Evolutionary conservation across 306 rosid species (phyloP).

Genomic region (Crataegus laevigata): DNA sequence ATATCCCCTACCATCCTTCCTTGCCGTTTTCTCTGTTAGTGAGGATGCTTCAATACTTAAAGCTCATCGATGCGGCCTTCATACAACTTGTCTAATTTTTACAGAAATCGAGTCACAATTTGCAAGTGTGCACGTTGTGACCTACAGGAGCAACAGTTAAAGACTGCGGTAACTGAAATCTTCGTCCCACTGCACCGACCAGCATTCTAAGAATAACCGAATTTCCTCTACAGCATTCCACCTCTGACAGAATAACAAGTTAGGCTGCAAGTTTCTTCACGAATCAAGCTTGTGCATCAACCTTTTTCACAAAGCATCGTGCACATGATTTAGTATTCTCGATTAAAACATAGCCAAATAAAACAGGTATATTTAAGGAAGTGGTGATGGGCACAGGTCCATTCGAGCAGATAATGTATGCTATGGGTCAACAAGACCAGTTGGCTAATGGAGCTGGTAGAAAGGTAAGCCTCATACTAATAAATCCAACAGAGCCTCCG

Average conservation of each 20-base stretch:
- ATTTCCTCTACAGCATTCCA: background rate
- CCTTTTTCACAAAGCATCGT: too few relatives aligned
- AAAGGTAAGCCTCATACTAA: too few relatives aligned
- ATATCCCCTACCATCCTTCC: background rate
- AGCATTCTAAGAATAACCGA: background rate
- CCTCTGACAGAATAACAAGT: background rate
- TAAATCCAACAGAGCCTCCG: too few relatives aligned
- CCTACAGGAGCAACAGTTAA: background rate
- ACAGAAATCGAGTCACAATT: slow-evolving; percentile 2
- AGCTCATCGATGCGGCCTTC: background rate
- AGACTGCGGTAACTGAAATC: slow-evolving; percentile 1
- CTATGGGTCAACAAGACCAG: too few relatives aligned
- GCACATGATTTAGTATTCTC: too few relatives aligned
- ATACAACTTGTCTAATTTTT: background rate
- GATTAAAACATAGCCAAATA: too few relatives aligned
- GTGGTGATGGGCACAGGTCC: too few relatives aligned
- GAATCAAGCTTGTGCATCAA: too few relatives aligned
- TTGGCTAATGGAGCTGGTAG: too few relatives aligned
- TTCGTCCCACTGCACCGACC: background rate
- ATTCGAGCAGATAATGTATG: too few relatives aligned
- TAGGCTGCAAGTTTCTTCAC: too few relatives aligned
- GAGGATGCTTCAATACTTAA: background rate
- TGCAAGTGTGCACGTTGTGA: background rate
- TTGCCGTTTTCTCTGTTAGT: background rate
- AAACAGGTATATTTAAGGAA: too few relatives aligned